Percentiles rank a stretch among this genome's conserved stretches.
These are phyloP conservation scores for Fusarium transvaalense DNA, from an alignment of 2,329 filamentous ascomycete genomes.

Conservation along the genomic window DNA sequence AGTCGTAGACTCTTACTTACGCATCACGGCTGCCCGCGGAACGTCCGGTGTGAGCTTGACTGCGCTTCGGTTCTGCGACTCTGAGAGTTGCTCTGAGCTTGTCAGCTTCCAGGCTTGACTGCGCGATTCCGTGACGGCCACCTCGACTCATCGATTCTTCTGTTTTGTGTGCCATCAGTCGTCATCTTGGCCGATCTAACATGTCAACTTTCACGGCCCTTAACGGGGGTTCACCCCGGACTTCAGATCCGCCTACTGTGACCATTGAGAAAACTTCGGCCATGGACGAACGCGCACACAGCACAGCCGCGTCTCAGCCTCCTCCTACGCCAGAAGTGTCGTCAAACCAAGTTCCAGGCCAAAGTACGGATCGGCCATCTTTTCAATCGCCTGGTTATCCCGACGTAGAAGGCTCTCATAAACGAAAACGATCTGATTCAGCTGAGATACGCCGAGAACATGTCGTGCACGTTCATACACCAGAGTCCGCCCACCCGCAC, in stretches of 20 bases:
- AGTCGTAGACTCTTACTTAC: constrained; percentile 10
- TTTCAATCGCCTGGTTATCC: constrained; percentile 58
- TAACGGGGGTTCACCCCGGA: constrained; percentile 64
- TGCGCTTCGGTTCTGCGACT: constrained; percentile 14
- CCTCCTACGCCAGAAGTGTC: constrained; percentile 47
- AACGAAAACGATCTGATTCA: constrained; percentile 78
- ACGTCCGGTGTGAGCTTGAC: constrained; percentile 31
- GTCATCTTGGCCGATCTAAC: constrained; percentile 21
- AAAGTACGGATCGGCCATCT: constrained; percentile 57
- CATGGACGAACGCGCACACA: constrained; percentile 52
- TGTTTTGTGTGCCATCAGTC: constrained; percentile 5
- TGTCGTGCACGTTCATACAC: constrained; percentile 51
- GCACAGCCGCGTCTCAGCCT: constrained; percentile 43
- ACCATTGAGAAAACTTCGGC: constrained; percentile 49
- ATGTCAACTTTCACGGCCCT: constrained; percentile 67
- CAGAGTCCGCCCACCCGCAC: constrained; percentile 51
- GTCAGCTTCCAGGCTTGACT: constrained; percentile 9
- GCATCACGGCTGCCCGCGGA: constrained; percentile 31
- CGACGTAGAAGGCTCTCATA: constrained; percentile 65
- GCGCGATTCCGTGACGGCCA: constrained; percentile 4
- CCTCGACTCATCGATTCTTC: constrained; percentile 5
- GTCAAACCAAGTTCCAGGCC: constrained; percentile 55
- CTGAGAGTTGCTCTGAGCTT: constrained; percentile 9
- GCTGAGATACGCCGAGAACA: constrained; percentile 61
- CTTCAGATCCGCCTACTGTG: constrained; percentile 52